These are phyloP conservation scores for Mangifera indica DNA, from an alignment of 345 rosid species.

Conservation along the genomic window DNA sequence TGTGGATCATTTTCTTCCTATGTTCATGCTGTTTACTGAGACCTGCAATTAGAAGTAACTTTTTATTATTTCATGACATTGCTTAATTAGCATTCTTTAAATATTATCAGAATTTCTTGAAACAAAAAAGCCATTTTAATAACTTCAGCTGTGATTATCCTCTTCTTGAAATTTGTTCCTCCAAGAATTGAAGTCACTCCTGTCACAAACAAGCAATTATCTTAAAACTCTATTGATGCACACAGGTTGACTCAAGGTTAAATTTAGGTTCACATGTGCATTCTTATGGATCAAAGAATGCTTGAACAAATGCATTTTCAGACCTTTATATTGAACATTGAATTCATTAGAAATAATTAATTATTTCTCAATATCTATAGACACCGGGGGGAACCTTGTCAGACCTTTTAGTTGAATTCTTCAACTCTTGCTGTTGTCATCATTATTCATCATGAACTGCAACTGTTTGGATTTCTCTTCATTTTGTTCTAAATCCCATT, in stretches of 20 bases:
- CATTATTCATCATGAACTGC: constrained; percentile 26
- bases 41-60: not conserved
- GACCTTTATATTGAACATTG: too few species aligned
- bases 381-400: not conserved
- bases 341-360: not conserved
- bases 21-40: not conserved
- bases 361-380: not conserved
- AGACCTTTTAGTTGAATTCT: not conserved
- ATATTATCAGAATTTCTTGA: not conserved
- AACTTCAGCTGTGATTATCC: constrained; percentile 2
- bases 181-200: too few species aligned
- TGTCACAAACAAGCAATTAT: too few species aligned
- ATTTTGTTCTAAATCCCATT: constrained; percentile 51
- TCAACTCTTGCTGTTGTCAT: constrained; percentile 30
- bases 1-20: not conserved
- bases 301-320: not conserved
- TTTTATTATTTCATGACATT: constrained; percentile 13
- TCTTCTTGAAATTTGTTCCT: not conserved
- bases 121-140: not conserved
- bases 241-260: not conserved
- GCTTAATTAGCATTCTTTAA: not conserved
- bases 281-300: not conserved
- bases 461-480: constrained; percentile 35
- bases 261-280: not conserved
- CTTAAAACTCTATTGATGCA: not conserved